Evolutionary conservation across 176 grass and related monocot species (phyloP).

Genomic region (Pontederia crassipes): DNA sequence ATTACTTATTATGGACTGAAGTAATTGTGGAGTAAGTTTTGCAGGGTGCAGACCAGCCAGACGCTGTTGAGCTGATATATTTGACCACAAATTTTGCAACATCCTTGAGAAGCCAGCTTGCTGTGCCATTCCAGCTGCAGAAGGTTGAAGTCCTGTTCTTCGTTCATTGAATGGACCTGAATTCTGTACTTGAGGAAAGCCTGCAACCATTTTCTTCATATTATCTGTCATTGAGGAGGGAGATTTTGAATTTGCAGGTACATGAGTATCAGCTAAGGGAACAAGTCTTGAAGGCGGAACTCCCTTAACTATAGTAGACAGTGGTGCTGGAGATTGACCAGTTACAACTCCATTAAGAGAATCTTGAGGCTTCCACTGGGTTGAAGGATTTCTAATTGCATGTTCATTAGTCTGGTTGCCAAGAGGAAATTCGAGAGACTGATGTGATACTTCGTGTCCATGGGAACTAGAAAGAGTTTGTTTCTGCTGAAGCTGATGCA

Average conservation of each 20-base stretch:
- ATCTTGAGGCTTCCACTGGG: not conserved
- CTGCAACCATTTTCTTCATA: not conserved
- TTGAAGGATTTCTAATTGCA: conserved; percentile 1
- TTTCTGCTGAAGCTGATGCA: not conserved
- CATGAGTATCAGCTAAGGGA: conserved; percentile 10
- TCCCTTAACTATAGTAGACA: not conserved
- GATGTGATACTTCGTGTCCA: conserved; percentile 1
- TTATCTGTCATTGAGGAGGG: conserved; percentile 6
- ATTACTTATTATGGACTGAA: conserved; percentile 21
- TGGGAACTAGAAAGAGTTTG: not conserved
- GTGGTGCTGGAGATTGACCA: conserved; percentile 7
- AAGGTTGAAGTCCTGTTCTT: conserved; percentile 16
- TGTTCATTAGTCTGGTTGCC: conserved; percentile 2
- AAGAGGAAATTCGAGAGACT: conserved; percentile 3
- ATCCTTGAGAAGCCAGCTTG: conserved; percentile 22
- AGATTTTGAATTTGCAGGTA: conserved; percentile 2
- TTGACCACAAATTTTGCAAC: conserved; percentile 24
- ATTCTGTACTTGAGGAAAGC: conserved; percentile 12
- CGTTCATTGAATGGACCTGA: not conserved
- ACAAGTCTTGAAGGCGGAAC: not conserved
- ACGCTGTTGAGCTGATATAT: conserved; percentile 20
- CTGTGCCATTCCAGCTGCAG: conserved; percentile 9
- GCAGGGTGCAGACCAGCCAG: conserved; percentile 8
- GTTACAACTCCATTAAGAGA: conserved; percentile 1
- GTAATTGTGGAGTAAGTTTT: conserved; percentile 16